A percentile compares a stretch with the other conserved stretches of the same genome.
Evolutionary conservation across 1,284 basidiomycete species (phyloP).

Genomic region (Pseudozyma flocculosa): DNA sequence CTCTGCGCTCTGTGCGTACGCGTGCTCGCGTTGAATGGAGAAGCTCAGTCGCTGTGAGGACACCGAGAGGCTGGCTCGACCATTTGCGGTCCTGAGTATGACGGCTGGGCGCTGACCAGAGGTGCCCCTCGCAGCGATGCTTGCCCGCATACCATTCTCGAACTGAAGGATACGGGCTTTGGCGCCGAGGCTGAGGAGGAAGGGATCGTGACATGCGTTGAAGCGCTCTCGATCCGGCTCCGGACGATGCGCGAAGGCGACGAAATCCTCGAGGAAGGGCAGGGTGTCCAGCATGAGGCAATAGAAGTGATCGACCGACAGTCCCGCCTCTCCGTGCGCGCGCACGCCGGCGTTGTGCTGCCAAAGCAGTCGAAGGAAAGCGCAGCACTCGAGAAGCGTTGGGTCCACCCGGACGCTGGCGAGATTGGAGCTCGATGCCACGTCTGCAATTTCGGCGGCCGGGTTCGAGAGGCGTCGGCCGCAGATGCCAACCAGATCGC

Average conservation of each 20-base stretch:
- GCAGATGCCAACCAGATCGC: conserved; percentile 27
- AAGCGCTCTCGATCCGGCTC: conserved; percentile 8
- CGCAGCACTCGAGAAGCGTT: background rate
- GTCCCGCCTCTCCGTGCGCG: background rate
- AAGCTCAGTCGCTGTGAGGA: conserved; percentile 10
- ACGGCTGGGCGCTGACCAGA: background rate
- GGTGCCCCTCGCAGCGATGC: background rate
- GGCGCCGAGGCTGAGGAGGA: conserved; percentile 30
- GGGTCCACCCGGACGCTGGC: background rate
- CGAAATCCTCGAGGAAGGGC: conserved; percentile 32
- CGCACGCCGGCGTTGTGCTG: background rate
- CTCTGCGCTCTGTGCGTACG: conserved; percentile 15
- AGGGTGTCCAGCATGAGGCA: conserved; percentile 25
- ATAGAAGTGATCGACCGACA: conserved; percentile 11
- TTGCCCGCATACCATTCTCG: conserved; percentile 30
- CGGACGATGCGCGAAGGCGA: conserved; percentile 6
- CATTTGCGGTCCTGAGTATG: background rate
- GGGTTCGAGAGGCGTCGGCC: conserved; percentile 21
- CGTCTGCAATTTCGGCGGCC: too few species aligned
- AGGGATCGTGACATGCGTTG: conserved; percentile 24
- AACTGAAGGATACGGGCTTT: conserved; percentile 38
- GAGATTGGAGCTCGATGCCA: background rate
- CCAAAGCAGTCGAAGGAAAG: background rate
- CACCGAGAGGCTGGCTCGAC: conserved; percentile 10
- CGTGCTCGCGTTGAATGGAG: conserved; percentile 9